A percentile compares a stretch with the other conserved stretches of the same genome.
phyloP scores from a whole-genome alignment of 2,329 filamentous ascomycete genomes.

The Aspergillus intermedius region DNA sequence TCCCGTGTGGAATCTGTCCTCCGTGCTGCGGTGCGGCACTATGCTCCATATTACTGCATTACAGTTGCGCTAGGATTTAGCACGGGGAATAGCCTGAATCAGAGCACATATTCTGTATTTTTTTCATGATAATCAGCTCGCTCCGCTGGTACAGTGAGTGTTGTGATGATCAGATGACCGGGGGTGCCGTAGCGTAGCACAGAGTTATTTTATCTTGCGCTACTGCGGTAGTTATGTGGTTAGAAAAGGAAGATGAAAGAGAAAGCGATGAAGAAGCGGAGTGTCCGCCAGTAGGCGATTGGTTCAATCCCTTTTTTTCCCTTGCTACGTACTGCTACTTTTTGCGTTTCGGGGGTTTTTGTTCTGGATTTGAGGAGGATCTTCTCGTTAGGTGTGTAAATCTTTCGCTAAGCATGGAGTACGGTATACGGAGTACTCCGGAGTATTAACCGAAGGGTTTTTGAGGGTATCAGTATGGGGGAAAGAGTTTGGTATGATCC shows the following conservation, averaged over 20 bases:
- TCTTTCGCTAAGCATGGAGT: neutral
- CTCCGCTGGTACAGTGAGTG: neutral
- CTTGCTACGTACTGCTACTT: too few relatives aligned
- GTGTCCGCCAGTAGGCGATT: too few relatives aligned
- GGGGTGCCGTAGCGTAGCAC: neutral
- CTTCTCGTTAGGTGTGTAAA: too few relatives aligned
- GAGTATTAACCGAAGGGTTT: too few relatives aligned
- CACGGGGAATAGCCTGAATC: neutral
- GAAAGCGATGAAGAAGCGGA: too few relatives aligned
- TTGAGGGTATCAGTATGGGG: too few relatives aligned
- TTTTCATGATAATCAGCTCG: neutral
- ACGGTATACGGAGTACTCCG: neutral
- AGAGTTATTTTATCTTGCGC: neutral
- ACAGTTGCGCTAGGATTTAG: neutral
- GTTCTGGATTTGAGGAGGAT: too few relatives aligned
- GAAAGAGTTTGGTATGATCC: neutral
- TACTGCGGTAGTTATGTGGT: too few relatives aligned
- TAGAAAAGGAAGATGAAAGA: too few relatives aligned
- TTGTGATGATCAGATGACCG: too few relatives aligned
- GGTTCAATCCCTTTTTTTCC: too few relatives aligned
- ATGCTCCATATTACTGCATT: neutral
- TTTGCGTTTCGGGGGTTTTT: too few relatives aligned
- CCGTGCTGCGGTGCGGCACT: neutral
- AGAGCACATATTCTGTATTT: neutral
- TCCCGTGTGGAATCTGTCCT: neutral